Evolutionary conservation across 805 yeast genomes (phyloP).

Genomic region (Metschnikowia kofuensis): DNA sequence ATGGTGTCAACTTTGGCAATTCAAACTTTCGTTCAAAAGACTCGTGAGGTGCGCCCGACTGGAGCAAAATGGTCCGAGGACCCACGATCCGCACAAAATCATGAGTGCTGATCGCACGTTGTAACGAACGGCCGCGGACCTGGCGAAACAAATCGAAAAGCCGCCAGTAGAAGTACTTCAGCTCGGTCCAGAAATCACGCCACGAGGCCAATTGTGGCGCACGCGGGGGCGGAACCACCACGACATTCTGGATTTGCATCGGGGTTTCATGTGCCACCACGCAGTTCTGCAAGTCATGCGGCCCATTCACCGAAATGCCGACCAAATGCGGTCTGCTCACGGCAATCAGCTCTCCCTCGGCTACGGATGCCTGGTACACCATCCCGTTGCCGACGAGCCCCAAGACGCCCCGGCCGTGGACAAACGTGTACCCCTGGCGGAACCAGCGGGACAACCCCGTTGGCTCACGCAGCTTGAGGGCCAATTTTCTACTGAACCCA

Average conservation of each 20-base stretch:
- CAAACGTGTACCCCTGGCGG: conserved; percentile 42
- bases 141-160: conserved; percentile 3
- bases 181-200: conserved; percentile 9
- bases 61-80: conserved; percentile 50
- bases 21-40: conserved; percentile 11
- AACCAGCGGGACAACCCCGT: conserved; percentile 42
- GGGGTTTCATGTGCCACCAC: conserved; percentile 23
- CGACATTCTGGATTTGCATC: conserved; percentile 4
- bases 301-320: conserved; percentile 51
- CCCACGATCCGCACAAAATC: conserved; percentile 52
- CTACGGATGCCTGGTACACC: conserved; percentile 45
- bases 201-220: conserved; percentile 9
- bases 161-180: conserved; percentile 14
- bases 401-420: conserved; percentile 57
- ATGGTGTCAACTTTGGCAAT: conserved; percentile 12
- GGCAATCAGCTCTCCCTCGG: conserved; percentile 46
- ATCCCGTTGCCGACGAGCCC: conserved; percentile 56
- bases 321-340: conserved; percentile 46
- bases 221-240: conserved; percentile 12
- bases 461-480: conserved; percentile 20
- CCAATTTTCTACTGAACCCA: conserved; percentile 25
- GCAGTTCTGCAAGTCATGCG: conserved; percentile 42
- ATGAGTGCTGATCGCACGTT: conserved; percentile 24
- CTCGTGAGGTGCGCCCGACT: conserved; percentile 36
- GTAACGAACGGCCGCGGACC: conserved; percentile 5